Base-by-base conservation (phyloP, 176 grass and related monocot genomes). In the Eragrostis curvula region DNA sequence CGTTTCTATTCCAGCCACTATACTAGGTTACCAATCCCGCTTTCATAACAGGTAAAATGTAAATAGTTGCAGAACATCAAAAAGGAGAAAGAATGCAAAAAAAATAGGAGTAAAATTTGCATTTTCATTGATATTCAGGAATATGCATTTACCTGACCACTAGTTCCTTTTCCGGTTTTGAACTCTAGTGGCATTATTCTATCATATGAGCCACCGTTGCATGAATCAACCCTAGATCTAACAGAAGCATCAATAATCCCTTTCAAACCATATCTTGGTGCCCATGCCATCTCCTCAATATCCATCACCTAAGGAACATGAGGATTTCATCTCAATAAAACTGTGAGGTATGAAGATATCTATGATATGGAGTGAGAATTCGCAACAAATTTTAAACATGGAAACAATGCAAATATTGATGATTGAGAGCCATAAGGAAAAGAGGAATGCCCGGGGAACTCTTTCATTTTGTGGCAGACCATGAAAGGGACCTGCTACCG, bases 211-310 rank as follows among this genome's bases (percentile, higher is more conserved):
- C 8, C 78, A 58, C 78, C 79, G 41, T 70, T 78, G 66, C 60
- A 64, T 82, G 96, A 91, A 81, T 83, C 71, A 18, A 98, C 80
- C 28, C 68, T 95, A 60, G 92, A 85, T 79, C 68, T 84, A 28
- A 98, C 52, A 77, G 92, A 98, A 83, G 92, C 96, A 86, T 98
- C 96, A 13, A 98, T 93, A 25, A 91, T 75, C 43, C 96, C 96
- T 89, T 95, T 98, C 65, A 98, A 73, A 61, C 96, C 96, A 77
- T 98, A 98, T 67, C 82, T 94, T 88, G 96, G 96, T 10, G 92
- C 96, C 90, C 88, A 91, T 85, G 96, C 92, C 92, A 98, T 95
- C 67, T 98, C 92, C 86, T 98, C 96, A 84, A 98, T 98, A 69
- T 98, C 96, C 47, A 98, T 88, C 71, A 94, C 91, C 96, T 98